Evolutionary conservation across 768 basidiomycete species (phyloP).

Genomic region (Lactifluus echinatus): DNA sequence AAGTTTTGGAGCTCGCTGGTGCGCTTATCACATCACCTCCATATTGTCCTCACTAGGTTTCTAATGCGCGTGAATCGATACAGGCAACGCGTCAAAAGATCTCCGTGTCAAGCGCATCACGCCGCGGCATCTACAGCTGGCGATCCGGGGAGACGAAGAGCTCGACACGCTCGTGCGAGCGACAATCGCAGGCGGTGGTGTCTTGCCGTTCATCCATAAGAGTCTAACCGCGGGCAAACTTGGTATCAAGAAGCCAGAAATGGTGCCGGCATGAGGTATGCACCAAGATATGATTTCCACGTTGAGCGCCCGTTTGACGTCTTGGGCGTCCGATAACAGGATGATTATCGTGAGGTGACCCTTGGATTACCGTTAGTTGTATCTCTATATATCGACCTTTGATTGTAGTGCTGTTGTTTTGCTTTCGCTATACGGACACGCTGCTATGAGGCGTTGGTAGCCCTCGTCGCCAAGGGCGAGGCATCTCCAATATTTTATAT

Average conservation of each 20-base stretch:
- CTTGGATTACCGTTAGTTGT: not conserved
- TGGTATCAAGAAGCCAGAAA: slow-evolving; percentile 31
- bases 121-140: slow-evolving; percentile 90
- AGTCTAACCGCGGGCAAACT: slow-evolving; percentile 46
- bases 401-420: not conserved
- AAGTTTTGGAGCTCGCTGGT: slow-evolving; percentile 95
- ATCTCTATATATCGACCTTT: not conserved
- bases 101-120: slow-evolving; percentile 96
- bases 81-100: slow-evolving; percentile 96
- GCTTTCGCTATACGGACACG: not conserved
- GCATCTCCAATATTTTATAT: too few species aligned
- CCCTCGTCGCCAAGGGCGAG: too few species aligned
- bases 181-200: slow-evolving; percentile 88
- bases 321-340: not conserved
- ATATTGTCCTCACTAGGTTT: not conserved
- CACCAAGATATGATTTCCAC: not conserved
- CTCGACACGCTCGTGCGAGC: slow-evolving; percentile 92
- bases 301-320: not conserved
- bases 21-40: slow-evolving; percentile 22
- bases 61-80: not conserved
- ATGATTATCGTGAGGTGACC: not conserved
- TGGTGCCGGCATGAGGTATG: slow-evolving; percentile 2
- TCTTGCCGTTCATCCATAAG: slow-evolving; percentile 85
- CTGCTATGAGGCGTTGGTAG: not conserved
- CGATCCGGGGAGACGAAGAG: slow-evolving; percentile 95